Evolutionary conservation across 768 basidiomycete species (phyloP).

Genomic region (Leucogyrophana mollusca): DNA sequence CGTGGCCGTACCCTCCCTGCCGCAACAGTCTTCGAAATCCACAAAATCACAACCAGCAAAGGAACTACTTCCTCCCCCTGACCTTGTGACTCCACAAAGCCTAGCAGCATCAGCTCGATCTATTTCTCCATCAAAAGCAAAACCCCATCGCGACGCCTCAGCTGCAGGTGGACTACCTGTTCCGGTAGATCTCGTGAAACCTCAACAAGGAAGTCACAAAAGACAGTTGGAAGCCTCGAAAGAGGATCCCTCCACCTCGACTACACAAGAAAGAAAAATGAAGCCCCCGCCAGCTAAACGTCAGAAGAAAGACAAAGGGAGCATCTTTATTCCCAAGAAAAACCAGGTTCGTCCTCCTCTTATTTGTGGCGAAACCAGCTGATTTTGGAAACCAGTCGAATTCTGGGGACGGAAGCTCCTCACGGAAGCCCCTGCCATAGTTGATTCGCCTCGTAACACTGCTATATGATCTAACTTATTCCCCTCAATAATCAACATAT

Average conservation of each 20-base stretch:
- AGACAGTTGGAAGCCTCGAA: conserved; percentile 13
- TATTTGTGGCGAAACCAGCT: background rate
- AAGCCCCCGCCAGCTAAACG: conserved; percentile 30
- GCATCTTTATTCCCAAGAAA: conserved; percentile 67
- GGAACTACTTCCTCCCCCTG: conserved; percentile 11
- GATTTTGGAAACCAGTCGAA: background rate
- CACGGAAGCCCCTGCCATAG: background rate
- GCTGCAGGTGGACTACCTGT: background rate
- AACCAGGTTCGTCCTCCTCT: conserved; percentile 22
- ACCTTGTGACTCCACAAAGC: conserved; percentile 39
- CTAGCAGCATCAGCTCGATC: conserved; percentile 28
- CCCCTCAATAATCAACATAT: background rate
- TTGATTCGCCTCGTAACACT: background rate
- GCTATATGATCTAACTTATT: background rate
- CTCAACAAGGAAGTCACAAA: conserved; percentile 15
- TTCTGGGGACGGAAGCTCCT: background rate
- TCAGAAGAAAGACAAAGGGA: conserved; percentile 31
- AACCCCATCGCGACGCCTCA: conserved; percentile 2
- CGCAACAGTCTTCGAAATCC: background rate
- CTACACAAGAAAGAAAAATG: conserved; percentile 18
- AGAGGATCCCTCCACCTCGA: conserved; percentile 12
- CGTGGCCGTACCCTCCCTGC: background rate
- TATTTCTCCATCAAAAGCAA: conserved; percentile 19
- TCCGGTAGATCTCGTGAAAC: background rate
- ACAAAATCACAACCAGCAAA: conserved; percentile 12